Percentiles rank a stretch among this genome's conserved stretches.
These are phyloP conservation scores for Tetracladium maxilliforme DNA, from an alignment of 2,329 filamentous ascomycete genomes.

Conservation along the genomic window DNA sequence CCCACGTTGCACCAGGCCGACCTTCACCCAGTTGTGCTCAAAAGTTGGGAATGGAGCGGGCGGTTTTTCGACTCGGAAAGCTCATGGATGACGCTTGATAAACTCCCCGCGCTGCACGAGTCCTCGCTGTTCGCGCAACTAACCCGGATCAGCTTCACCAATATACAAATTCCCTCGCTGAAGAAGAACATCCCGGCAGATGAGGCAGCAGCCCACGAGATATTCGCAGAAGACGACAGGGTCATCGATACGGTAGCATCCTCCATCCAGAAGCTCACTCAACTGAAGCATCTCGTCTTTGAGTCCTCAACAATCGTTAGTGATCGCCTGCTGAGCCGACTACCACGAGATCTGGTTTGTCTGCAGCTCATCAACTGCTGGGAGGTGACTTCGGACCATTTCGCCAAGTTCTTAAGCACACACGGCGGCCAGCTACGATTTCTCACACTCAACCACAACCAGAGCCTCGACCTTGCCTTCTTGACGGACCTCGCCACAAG, in stretches of 20 bases:
- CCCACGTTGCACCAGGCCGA: slow-evolving; percentile 15
- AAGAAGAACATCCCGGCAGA: slow-evolving; percentile 13
- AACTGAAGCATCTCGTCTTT: slow-evolving; percentile 54
- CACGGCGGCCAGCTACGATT: slow-evolving; percentile 54
- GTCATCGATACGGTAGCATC: slow-evolving; percentile 34
- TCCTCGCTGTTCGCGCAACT: slow-evolving; percentile 40
- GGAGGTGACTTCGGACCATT: slow-evolving; percentile 51
- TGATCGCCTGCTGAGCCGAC: slow-evolving; percentile 46
- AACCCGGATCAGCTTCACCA: slow-evolving; percentile 42
- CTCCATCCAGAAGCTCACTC: slow-evolving; percentile 42
- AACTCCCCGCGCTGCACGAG: slow-evolving; percentile 35
- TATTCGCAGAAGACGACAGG: slow-evolving; percentile 25
- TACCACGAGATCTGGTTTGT: slow-evolving; percentile 51
- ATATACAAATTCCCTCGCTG: slow-evolving; percentile 42
- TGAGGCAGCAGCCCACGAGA: slow-evolving; percentile 19
- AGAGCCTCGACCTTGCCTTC: slow-evolving; percentile 63
- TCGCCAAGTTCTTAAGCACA: slow-evolving; percentile 49
- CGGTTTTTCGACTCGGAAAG: no score
- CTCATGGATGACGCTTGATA: slow-evolving; percentile 32
- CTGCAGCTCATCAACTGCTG: slow-evolving; percentile 71
- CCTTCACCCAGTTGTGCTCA: slow-evolving; percentile 25
- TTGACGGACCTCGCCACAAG: slow-evolving; percentile 46
- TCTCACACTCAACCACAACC: slow-evolving; percentile 64
- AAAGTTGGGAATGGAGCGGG: slow-evolving; percentile 47
- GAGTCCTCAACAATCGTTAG: slow-evolving; percentile 63